phyloP scores from a whole-genome alignment of 2,329 filamentous ascomycete genomes.

The Aspergillus calidoustus region DNA sequence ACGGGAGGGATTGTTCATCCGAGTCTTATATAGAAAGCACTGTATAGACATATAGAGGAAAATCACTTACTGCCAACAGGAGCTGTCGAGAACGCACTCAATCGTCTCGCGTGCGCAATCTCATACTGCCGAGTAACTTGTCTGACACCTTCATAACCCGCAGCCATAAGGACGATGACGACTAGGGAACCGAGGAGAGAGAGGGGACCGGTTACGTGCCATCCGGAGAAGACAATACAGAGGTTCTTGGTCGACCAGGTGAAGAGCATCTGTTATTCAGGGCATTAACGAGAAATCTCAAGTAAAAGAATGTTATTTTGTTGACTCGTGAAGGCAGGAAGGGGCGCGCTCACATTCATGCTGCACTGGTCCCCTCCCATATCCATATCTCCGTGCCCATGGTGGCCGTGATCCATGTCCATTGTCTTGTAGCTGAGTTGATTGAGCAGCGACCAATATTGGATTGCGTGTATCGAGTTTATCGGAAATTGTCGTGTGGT shows the following conservation, averaged over 20 bases:
- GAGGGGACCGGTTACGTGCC: slow-evolving; percentile 77
- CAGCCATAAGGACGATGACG: slow-evolving; percentile 78
- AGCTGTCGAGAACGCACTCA: slow-evolving; percentile 50
- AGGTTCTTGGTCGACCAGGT: slow-evolving; percentile 93
- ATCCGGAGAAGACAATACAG: slow-evolving; percentile 92
- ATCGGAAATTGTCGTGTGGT: neutral
- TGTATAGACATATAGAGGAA: slow-evolving; percentile 18
- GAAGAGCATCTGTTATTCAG: slow-evolving; percentile 80
- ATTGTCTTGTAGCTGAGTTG: slow-evolving; percentile 23
- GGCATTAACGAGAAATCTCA: too few relatives aligned
- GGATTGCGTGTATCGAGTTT: neutral
- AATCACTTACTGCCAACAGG: slow-evolving; percentile 37
- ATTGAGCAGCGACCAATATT: neutral
- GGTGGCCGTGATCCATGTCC: slow-evolving; percentile 51
- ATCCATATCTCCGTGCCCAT: slow-evolving; percentile 58
- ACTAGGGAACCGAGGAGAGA: slow-evolving; percentile 82
- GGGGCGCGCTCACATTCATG: slow-evolving; percentile 74
- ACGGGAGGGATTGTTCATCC: slow-evolving; percentile 6
- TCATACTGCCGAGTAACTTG: slow-evolving; percentile 80
- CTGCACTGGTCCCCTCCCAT: slow-evolving; percentile 70
- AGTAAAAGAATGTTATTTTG: too few relatives aligned
- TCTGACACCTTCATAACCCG: slow-evolving; percentile 91
- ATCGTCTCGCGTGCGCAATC: slow-evolving; percentile 53
- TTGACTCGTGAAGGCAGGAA: neutral
- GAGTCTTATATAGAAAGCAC: neutral